A percentile compares a stretch with the other conserved stretches of the same genome.
phyloP scores from a whole-genome alignment of 1,139 yeast species.

The Zygosaccharomyces sapae region DNA sequence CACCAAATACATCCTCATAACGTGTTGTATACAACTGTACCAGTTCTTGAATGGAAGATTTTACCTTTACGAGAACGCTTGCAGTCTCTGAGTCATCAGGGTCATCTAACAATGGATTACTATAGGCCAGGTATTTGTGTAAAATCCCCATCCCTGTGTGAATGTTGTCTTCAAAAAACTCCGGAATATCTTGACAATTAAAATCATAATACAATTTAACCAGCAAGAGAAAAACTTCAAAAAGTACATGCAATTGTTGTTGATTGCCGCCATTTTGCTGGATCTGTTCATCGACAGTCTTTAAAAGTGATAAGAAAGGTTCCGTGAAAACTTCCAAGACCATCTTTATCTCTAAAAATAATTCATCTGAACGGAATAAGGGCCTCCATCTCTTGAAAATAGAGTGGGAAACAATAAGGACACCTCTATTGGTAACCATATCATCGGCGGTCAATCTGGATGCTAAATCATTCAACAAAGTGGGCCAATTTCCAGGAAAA shows the following conservation, averaged over 20 bases:
- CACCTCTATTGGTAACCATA: constrained; percentile 76
- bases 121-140: constrained; percentile 71
- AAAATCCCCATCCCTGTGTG: constrained; percentile 71
- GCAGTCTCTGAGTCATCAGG: constrained; percentile 62
- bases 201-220: constrained; percentile 85
- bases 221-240: constrained; percentile 68
- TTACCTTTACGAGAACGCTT: constrained; percentile 67
- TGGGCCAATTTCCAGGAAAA: constrained; percentile 87
- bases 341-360: constrained; percentile 79
- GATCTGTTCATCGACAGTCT: constrained; percentile 63
- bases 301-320: constrained; percentile 69
- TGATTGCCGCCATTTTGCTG: constrained; percentile 44
- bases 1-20: constrained; percentile 85
- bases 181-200: constrained; percentile 97
- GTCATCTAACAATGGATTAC: constrained; percentile 52
- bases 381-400: constrained; percentile 98
- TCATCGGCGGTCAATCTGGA: constrained; percentile 55
- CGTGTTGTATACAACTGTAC: constrained; percentile 82
- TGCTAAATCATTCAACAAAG: constrained; percentile 72
- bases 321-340: constrained; percentile 81
- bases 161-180: constrained; percentile 91
- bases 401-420: constrained; percentile 87
- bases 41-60: constrained; percentile 80
- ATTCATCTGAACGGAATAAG: constrained; percentile 81
- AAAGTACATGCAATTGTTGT: constrained; percentile 49